Conservation (phyloP, 2,329 filamentous ascomycete species). For the Aspergillus niger region DNA sequence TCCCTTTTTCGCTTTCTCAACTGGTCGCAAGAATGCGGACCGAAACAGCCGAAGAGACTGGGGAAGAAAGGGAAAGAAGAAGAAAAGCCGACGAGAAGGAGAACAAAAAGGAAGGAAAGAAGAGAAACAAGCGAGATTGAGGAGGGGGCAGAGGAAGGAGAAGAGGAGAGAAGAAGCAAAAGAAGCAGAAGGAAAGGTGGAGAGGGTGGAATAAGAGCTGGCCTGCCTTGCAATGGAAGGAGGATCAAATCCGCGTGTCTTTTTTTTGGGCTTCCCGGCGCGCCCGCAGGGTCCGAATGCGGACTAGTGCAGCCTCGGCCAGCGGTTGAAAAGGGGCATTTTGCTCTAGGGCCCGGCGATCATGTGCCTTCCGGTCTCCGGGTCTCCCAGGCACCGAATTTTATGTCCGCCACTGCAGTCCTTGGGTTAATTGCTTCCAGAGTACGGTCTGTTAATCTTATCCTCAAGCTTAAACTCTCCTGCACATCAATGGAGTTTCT, state of each 20-base stretch:
- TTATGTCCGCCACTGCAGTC: not conserved
- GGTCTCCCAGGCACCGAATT: constrained; percentile 2
- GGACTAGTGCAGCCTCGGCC: constrained; percentile 28
- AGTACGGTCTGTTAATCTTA: not conserved
- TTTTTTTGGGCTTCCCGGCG: constrained; percentile 25
- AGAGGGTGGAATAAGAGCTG: constrained; percentile 11
- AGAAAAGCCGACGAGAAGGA: constrained; percentile 16
- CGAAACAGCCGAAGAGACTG: constrained; percentile 3
- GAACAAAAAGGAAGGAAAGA: constrained; percentile 55
- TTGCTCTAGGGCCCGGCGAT: constrained; percentile 12
- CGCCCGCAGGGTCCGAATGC: constrained; percentile 27
- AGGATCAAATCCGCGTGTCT: constrained; percentile 19
- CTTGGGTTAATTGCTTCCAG: not conserved
- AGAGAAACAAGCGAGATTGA: constrained; percentile 62
- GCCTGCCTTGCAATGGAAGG: constrained; percentile 10
- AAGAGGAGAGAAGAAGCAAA: constrained; percentile 23
- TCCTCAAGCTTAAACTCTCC: not conserved
- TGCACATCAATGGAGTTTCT: not conserved
- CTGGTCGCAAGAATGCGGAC: constrained; percentile 12
- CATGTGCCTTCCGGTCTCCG: constrained; percentile 18
- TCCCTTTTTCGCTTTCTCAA: constrained; percentile 14
- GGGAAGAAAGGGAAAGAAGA: constrained; percentile 11
- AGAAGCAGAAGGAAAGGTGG: constrained; percentile 14
- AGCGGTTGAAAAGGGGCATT: constrained; percentile 30
- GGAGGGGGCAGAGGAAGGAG: constrained; percentile 31